Conservation (phyloP, 345 rosid species). For the Lumnitzera racemosa region DNA sequence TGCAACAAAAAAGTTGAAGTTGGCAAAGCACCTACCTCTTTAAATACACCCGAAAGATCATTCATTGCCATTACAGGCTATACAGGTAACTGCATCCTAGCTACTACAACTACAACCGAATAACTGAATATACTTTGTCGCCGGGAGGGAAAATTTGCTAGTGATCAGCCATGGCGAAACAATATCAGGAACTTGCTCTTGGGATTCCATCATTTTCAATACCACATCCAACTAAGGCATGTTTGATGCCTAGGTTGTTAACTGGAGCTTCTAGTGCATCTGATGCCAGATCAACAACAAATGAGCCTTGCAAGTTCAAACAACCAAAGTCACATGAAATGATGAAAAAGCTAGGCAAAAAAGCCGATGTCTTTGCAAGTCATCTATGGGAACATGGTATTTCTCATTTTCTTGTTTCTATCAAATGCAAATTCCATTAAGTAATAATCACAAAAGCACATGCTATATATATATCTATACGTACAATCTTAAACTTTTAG, state of each 20-base stretch:
- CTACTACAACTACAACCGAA: too few species aligned
- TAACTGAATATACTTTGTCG: too few species aligned
- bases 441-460: too few species aligned
- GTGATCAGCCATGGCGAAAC: background rate
- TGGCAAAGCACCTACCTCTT: background rate
- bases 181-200: constrained; percentile 1
- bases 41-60: constrained; percentile 4
- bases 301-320: too few species aligned
- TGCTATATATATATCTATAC: too few species aligned
- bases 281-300: background rate
- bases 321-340: constrained; percentile 6
- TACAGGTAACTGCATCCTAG: background rate
- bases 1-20: constrained; percentile 1
- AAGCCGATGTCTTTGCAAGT: constrained; percentile 16
- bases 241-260: background rate
- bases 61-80: background rate
- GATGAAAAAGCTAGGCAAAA: constrained; percentile 17
- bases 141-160: background rate
- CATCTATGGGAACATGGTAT: constrained; percentile 16
- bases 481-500: background rate
- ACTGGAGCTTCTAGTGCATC: background rate
- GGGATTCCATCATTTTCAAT: constrained; percentile 13
- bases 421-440: background rate
- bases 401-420: background rate
- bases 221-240: background rate